These are phyloP conservation scores for Gracilaria domingensis DNA, from an alignment of 23 red algal genomes.

Conservation along the genomic window DNA sequence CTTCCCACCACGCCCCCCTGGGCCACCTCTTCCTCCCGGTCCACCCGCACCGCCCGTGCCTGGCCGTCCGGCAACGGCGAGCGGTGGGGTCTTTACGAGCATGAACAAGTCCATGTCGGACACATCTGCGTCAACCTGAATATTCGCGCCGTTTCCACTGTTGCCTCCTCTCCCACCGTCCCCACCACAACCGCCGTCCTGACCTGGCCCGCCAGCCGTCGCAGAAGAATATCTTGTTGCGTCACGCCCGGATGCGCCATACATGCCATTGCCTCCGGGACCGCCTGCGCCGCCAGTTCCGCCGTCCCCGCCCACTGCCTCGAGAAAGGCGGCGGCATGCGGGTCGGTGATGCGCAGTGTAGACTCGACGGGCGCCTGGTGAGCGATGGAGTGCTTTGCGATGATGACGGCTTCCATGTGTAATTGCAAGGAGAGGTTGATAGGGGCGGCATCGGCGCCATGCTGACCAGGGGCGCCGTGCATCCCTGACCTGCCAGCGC, in stretches of 20 bases:
- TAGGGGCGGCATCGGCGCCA: background rate
- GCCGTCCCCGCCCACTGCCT: background rate
- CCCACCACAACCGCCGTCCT: conserved; percentile 2
- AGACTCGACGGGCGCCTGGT: background rate
- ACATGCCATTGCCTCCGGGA: background rate
- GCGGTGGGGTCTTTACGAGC: background rate
- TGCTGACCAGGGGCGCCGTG: background rate
- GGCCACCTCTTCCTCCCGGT: background rate
- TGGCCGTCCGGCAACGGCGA: background rate
- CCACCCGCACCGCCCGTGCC: background rate
- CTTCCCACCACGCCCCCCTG: background rate
- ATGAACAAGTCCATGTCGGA: background rate
- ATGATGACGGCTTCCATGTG: background rate
- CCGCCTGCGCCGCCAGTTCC: background rate
- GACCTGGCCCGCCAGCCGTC: background rate
- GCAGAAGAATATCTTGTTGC: background rate
- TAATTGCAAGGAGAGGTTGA: background rate
- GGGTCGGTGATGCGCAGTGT: background rate
- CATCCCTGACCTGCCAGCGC: background rate
- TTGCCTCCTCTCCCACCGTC: background rate
- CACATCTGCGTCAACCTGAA: background rate
- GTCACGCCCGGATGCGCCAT: background rate
- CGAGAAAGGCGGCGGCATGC: background rate
- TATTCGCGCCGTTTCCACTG: background rate
- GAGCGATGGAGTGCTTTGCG: background rate